Conservation (phyloP, 1,284 basidiomycete genomes). For the Ustilago hordei region DNA sequence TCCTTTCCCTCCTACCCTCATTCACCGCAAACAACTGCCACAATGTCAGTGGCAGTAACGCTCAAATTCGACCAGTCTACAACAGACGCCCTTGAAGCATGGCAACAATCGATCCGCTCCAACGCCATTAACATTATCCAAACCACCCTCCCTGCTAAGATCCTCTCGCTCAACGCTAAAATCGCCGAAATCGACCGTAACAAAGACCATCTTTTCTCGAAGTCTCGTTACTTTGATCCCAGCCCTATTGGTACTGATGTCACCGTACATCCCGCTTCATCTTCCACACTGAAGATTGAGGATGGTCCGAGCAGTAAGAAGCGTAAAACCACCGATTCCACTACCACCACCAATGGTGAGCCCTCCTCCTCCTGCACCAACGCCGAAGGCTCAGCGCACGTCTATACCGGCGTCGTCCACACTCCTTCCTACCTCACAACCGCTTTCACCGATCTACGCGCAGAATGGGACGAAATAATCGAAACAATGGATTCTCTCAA, state of each 20-base stretch:
- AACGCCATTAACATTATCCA: slow-evolving; percentile 50
- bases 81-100: slow-evolving; percentile 37
- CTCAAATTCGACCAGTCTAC: slow-evolving; percentile 43
- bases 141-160: slow-evolving; percentile 43
- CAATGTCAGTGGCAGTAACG: slow-evolving; percentile 43
- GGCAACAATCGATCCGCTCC: slow-evolving; percentile 39
- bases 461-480: slow-evolving; percentile 50
- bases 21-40: background rate
- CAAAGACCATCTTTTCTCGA: slow-evolving; percentile 36
- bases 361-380: slow-evolving; percentile 2
- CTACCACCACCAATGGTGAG: slow-evolving; percentile 13
- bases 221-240: slow-evolving; percentile 37
- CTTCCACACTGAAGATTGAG: slow-evolving; percentile 2
- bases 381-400: slow-evolving; percentile 21
- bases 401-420: slow-evolving; percentile 41
- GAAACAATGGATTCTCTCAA: slow-evolving; percentile 48
- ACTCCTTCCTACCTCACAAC: slow-evolving; percentile 24
- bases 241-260: slow-evolving; percentile 20
- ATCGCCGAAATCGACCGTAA: slow-evolving; percentile 30
- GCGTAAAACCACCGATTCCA: slow-evolving; percentile 29
- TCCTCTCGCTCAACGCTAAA: slow-evolving; percentile 45
- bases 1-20: background rate
- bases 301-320: slow-evolving; percentile 33
- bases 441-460: slow-evolving; percentile 34
- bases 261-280: slow-evolving; percentile 15